phyloP scores from a whole-genome alignment of 2,329 filamentous ascomycete genomes.

The Verticillium zaregamsianum region DNA sequence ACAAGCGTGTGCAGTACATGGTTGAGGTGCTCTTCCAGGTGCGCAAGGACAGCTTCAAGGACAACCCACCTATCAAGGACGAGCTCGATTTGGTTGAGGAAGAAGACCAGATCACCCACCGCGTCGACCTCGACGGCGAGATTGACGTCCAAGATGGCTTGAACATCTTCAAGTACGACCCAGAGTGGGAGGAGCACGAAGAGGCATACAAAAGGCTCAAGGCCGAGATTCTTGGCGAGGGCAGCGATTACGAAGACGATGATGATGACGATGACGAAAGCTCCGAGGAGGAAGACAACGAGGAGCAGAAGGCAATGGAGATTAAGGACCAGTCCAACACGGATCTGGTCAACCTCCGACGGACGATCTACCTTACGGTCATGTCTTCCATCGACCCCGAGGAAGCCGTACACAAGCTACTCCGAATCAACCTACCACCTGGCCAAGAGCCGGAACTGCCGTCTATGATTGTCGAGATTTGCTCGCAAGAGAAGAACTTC shows the following conservation, averaged over 20 bases:
- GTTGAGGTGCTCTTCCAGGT: constrained; percentile 97
- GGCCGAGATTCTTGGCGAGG: constrained; percentile 90
- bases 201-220: constrained; percentile 85
- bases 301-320: constrained; percentile 79
- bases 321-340: constrained; percentile 98
- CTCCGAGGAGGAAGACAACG: constrained; percentile 68
- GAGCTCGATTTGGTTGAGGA: constrained; percentile 95
- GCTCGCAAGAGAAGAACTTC: constrained; percentile 93
- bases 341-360: constrained; percentile 86
- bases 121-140: constrained; percentile 75
- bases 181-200: constrained; percentile 87
- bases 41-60: constrained; percentile 93
- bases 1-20: constrained; percentile 99
- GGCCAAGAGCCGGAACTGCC: constrained; percentile 88
- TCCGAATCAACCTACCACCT: constrained; percentile 83
- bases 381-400: constrained; percentile 96
- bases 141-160: constrained; percentile 81
- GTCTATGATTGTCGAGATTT: constrained; percentile 96
- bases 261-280: constrained; percentile 63
- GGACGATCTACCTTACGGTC: constrained; percentile 95
- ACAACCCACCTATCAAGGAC: constrained; percentile 84
- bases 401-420: constrained; percentile 94
- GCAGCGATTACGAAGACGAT: constrained; percentile 77
- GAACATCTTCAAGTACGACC: constrained; percentile 94
- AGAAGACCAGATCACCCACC: constrained; percentile 95